These are phyloP conservation scores for Aspergillus quadricinctus DNA, from an alignment of 2,329 filamentous ascomycete genomes.

Conservation along the genomic window DNA sequence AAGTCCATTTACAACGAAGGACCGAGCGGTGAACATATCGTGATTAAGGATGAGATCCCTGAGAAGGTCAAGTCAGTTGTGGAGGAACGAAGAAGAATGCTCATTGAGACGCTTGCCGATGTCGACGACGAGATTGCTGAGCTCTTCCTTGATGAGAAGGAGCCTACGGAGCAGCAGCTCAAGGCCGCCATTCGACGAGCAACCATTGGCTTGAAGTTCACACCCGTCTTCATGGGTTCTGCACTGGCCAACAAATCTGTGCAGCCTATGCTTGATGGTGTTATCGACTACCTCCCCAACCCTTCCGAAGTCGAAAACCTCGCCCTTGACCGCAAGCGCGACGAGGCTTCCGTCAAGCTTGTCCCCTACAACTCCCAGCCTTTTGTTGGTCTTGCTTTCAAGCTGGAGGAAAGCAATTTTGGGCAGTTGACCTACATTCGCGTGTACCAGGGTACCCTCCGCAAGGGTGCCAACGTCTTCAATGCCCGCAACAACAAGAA, in stretches of 20 bases:
- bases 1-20: constrained; percentile 92
- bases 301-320: constrained; percentile 84
- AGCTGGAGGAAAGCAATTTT: constrained; percentile 98
- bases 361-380: constrained; percentile 90
- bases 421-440: constrained; percentile 97
- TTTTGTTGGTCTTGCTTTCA: constrained; percentile 95
- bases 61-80: constrained; percentile 71
- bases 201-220: constrained; percentile 86
- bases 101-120: constrained; percentile 94
- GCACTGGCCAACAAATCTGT: constrained; percentile 91
- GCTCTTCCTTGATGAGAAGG: constrained; percentile 82
- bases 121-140: constrained; percentile 98
- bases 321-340: constrained; percentile 76
- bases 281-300: constrained; percentile 93
- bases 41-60: constrained; percentile 75
- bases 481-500: constrained; percentile 94
- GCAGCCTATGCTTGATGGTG: constrained; percentile 93
- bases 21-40: constrained; percentile 69
- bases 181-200: constrained; percentile 87
- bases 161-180: constrained; percentile 75
- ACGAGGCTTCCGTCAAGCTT: constrained; percentile 77
- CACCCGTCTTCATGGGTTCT: constrained; percentile 93
- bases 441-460: constrained; percentile 90
- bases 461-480: constrained; percentile 84
- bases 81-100: constrained; percentile 73